A percentile compares a stretch with the other conserved stretches of the same genome.
These are phyloP conservation scores for Falciphora oryzae DNA, from an alignment of 2,329 filamentous ascomycete genomes.

Conservation along the genomic window DNA sequence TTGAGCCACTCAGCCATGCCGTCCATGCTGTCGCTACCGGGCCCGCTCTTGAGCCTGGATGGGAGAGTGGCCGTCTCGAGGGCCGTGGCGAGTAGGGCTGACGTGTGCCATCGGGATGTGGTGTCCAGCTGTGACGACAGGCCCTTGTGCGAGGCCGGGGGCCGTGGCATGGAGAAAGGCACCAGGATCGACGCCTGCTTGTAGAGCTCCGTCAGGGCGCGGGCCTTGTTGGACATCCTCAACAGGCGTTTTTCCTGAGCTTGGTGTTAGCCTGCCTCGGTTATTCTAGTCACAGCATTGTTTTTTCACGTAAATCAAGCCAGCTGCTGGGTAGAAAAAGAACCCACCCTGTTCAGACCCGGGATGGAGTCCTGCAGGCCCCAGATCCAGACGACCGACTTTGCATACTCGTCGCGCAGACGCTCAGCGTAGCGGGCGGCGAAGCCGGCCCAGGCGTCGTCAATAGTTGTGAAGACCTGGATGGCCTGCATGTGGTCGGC, in stretches of 20 bases:
- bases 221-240: slow-evolving; percentile 67
- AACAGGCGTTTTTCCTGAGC: slow-evolving; percentile 54
- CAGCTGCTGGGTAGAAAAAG: neutral
- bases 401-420: slow-evolving; percentile 85
- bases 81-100: slow-evolving; percentile 68
- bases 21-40: slow-evolving; percentile 44
- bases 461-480: slow-evolving; percentile 65
- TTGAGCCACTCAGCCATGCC: slow-evolving; percentile 64
- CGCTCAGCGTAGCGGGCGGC: slow-evolving; percentile 67
- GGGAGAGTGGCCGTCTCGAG: slow-evolving; percentile 76
- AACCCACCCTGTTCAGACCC: slow-evolving; percentile 45
- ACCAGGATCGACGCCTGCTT: slow-evolving; percentile 71
- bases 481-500: slow-evolving; percentile 88
- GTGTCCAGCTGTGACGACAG: slow-evolving; percentile 41
- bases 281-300: no score
- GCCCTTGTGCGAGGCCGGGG: neutral
- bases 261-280: neutral
- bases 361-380: slow-evolving; percentile 61
- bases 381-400: slow-evolving; percentile 82
- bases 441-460: slow-evolving; percentile 81
- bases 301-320: neutral
- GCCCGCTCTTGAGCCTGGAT: slow-evolving; percentile 53
- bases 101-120: slow-evolving; percentile 70
- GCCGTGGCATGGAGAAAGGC: slow-evolving; percentile 59
- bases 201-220: slow-evolving; percentile 62